phyloP scores from a whole-genome alignment of 352 stramenopile species.

The Hyaloperonospora arabidopsidis region DNA sequence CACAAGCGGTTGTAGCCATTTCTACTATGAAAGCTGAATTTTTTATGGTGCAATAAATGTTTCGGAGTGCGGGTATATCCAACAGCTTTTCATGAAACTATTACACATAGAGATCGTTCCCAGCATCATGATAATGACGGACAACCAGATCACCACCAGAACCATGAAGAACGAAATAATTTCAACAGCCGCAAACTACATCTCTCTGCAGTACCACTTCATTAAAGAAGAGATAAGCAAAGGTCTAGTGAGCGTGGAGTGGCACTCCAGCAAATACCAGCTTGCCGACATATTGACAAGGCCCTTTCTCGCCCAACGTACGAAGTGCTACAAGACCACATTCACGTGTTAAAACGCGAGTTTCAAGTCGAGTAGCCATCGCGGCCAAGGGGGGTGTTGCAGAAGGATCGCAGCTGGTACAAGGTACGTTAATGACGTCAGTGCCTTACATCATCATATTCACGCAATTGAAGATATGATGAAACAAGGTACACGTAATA shows the following conservation, averaged over 20 bases:
- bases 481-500: too few relatives aligned
- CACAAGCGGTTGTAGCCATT: neutral
- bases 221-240: neutral
- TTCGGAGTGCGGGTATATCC: neutral
- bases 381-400: too few relatives aligned
- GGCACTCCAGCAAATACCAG: too few relatives aligned
- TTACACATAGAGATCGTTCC: neutral
- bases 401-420: too few relatives aligned
- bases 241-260: neutral
- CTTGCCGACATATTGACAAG: too few relatives aligned
- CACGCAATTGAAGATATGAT: too few relatives aligned
- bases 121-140: neutral
- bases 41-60: neutral
- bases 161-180: neutral
- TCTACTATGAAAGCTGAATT: neutral
- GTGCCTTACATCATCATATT: too few relatives aligned
- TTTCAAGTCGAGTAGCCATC: too few relatives aligned
- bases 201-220: neutral
- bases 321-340: too few relatives aligned
- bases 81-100: neutral
- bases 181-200: neutral
- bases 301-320: too few relatives aligned
- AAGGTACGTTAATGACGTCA: too few relatives aligned
- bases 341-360: too few relatives aligned
- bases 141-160: neutral